Conservation (phyloP, 140 eudicot genomes). For the Senecio squalidus region DNA sequence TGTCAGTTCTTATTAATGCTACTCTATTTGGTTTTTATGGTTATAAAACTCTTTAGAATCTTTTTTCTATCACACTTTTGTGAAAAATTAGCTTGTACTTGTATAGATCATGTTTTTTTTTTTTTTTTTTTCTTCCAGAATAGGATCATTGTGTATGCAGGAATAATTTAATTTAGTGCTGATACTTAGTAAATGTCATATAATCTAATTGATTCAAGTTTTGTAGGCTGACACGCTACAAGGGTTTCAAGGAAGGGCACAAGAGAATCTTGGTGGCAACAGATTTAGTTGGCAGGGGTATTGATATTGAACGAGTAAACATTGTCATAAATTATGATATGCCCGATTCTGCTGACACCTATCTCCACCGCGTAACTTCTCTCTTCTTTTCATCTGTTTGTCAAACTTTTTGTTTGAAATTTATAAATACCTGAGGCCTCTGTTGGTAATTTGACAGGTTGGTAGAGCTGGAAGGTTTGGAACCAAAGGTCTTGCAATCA, state of each 20-base stretch:
- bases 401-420: background rate
- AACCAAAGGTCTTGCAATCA: slow-evolving; percentile 96
- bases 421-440: background rate
- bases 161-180: too few relatives aligned
- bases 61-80: too few relatives aligned
- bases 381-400: background rate
- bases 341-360: slow-evolving; percentile 99
- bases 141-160: too few relatives aligned
- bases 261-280: slow-evolving; percentile 96
- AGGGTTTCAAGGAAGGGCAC: slow-evolving; percentile 93
- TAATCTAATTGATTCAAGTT: background rate
- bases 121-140: too few relatives aligned
- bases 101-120: too few relatives aligned
- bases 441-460: slow-evolving; percentile 42
- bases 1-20: background rate
- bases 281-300: slow-evolving; percentile 96
- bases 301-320: slow-evolving; percentile 92
- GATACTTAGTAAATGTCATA: too few relatives aligned
- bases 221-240: slow-evolving; percentile 87
- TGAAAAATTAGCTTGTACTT: too few relatives aligned
- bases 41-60: background rate
- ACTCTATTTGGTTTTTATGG: background rate
- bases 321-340: slow-evolving; percentile 95
- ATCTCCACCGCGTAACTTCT: slow-evolving; percentile 63
- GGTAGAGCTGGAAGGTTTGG: slow-evolving; percentile 99